Base-by-base conservation (phyloP, 441 rosid species). In the Kokia cookei region DNA sequence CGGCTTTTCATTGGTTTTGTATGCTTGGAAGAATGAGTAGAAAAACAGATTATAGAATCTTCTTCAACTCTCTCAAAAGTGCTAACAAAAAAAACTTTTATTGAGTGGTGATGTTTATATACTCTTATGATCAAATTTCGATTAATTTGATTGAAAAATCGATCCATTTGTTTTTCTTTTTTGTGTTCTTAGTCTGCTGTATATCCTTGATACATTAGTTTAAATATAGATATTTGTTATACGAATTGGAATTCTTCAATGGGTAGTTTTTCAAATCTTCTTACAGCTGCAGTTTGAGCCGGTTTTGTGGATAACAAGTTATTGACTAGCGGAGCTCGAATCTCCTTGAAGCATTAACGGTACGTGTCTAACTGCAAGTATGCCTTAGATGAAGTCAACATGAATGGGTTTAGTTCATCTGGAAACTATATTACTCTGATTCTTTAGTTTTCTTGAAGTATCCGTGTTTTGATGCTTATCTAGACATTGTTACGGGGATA, bases 21-120 rank as follows among this genome's bases (percentile, higher is more conserved):
- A 91, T 75, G 94, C 93, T 69, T 91, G 97, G 94, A 93, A 89
- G 93, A 89, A 82, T 69, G 97, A 93, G 76, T 93, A 89, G 84
- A 77, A 19, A 19, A 19, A 32, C 78, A 82, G 66, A 73, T 74
- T 61, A 43, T 80, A 78, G 73, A 75, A 60, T 78, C 77, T 83
- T 79, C 79, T 69, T 32, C 68, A 75, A 75, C 82, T 79, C 79
- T 69, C 70, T 32, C 37, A 8, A 54, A 76, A 75, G 86, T 77
- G 81, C 90, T 86, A 79, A 88, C 86, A 75, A 67, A 82, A 32
- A 32, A 22, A 77, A 42, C 76, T 76, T 69, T 69, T 80, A 83
- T 76, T 74, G 85, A 82, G 81, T 83, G 77, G 83, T 81, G 79
- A 78, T 85, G 88, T 85, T 84, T 78, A 74, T 82, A 73, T 59